These are phyloP conservation scores for Hericium coralloides DNA, from an alignment of 768 basidiomycete species.

Conservation along the genomic window DNA sequence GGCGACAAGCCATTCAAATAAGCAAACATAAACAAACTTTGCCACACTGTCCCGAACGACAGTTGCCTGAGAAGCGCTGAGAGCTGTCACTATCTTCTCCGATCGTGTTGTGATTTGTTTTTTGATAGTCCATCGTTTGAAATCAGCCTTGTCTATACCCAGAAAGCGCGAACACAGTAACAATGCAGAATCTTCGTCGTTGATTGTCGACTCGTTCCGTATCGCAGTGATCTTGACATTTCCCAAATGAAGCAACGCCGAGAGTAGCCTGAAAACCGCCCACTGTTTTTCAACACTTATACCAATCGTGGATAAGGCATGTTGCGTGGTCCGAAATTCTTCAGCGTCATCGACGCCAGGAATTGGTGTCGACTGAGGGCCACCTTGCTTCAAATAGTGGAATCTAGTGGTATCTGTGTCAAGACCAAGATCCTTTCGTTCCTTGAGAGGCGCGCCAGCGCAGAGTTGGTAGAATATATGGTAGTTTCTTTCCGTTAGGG, in stretches of 20 bases:
- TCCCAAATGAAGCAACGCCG: conserved; percentile 93
- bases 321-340: conserved; percentile 90
- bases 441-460: conserved; percentile 90
- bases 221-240: conserved; percentile 86
- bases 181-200: conserved; percentile 76
- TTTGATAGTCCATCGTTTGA: conserved; percentile 99
- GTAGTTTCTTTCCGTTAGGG: conserved; percentile 94
- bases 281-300: conserved; percentile 97
- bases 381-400: conserved; percentile 89
- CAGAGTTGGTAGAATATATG: conserved; percentile 99
- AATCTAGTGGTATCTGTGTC: conserved; percentile 83
- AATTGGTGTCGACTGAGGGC: conserved; percentile 79
- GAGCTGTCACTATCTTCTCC: conserved; percentile 88
- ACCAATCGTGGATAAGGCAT: conserved; percentile 92
- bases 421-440: conserved; percentile 89
- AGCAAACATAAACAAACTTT: conserved; percentile 96
- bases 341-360: conserved; percentile 91
- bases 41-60: conserved; percentile 95
- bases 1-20: conserved; percentile 98
- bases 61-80: conserved; percentile 83
- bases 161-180: conserved; percentile 80
- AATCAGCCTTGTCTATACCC: conserved; percentile 83
- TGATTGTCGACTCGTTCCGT: conserved; percentile 75
- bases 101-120: conserved; percentile 92
- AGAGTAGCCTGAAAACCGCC: conserved; percentile 92